A percentile compares a stretch with the other conserved stretches of the same genome.
Evolutionary conservation across 495 filamentous ascomycete species (phyloP).

Genomic region (Podospora pseudocomata): DNA sequence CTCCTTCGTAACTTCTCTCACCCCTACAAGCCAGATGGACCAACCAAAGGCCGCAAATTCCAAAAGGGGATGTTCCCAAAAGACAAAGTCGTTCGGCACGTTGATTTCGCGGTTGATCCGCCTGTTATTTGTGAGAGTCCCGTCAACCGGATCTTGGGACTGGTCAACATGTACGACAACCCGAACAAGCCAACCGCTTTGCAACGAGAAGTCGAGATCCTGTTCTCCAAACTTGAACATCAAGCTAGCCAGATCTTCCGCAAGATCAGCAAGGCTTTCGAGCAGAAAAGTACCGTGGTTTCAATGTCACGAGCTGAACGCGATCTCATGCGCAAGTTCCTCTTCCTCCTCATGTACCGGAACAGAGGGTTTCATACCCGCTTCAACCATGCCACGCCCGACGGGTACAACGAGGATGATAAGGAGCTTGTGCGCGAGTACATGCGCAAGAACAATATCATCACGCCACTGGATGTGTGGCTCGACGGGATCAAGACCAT

Average conservation of each 20-base stretch:
- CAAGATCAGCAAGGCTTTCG: constrained; percentile 33
- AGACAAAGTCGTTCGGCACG: constrained; percentile 26
- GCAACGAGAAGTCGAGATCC: constrained; percentile 38
- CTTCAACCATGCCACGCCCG: constrained; percentile 34
- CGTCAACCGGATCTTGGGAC: constrained; percentile 37
- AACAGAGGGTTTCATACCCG: constrained; percentile 30
- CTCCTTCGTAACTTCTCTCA: constrained; percentile 45
- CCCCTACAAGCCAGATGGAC: constrained; percentile 19
- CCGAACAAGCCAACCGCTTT: constrained; percentile 21
- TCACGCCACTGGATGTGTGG: constrained; percentile 51
- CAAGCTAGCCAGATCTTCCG: constrained; percentile 30
- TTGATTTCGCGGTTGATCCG: constrained; percentile 23
- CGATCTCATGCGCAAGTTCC: constrained; percentile 48
- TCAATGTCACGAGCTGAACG: constrained; percentile 40
- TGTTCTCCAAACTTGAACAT: constrained; percentile 36
- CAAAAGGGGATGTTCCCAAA: constrained; percentile 23
- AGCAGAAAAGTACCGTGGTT: constrained; percentile 24
- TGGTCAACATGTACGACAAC: constrained; percentile 46
- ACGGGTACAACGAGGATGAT: constrained; percentile 42
- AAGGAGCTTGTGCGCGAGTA: constrained; percentile 36
- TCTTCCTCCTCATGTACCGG: constrained; percentile 54
- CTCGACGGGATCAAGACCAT: constrained; percentile 47
- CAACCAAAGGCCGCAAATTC: constrained; percentile 16
- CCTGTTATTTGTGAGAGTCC: constrained; percentile 31
- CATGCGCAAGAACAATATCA: constrained; percentile 44